Evolutionary conservation across 345 rosid genomes (phyloP).

Genomic region (Brassica incana): DNA sequence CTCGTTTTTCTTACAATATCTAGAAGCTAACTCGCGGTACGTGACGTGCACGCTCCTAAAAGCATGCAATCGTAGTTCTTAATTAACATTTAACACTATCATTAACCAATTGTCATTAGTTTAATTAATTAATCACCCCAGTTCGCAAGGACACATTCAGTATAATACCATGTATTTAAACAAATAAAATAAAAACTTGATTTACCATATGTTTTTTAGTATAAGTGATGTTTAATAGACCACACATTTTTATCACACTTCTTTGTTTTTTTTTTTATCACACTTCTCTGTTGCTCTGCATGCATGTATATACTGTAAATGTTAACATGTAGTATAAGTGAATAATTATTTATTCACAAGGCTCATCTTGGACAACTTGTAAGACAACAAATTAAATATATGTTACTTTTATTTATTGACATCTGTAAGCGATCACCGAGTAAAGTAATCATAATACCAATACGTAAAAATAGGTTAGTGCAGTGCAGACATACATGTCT

Average conservation of each 20-base stretch:
- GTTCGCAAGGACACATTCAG: neutral
- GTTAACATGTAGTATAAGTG: neutral
- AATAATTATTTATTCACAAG: neutral
- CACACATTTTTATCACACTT: neutral
- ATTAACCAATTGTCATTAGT: neutral
- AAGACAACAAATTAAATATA: neutral
- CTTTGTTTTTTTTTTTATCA: neutral
- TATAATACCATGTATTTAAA: neutral
- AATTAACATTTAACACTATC: neutral
- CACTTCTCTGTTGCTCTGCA: neutral
- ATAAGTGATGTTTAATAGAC: neutral
- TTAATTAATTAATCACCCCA: neutral
- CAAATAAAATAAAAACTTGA: neutral
- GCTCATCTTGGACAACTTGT: neutral
- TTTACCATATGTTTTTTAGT: neutral
- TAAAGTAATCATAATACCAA: neutral
- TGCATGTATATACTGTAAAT: neutral
- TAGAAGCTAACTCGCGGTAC: constrained; percentile 5
- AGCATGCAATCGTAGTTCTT: neutral
- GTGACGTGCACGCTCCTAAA: constrained; percentile 19
- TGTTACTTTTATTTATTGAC: neutral
- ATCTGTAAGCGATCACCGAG: neutral
- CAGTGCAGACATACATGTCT: neutral
- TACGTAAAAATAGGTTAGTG: neutral
- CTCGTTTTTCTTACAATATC: neutral